phyloP scores from a whole-genome alignment of 169 alveolate genomes.

The Eimeria maxima region DNA sequence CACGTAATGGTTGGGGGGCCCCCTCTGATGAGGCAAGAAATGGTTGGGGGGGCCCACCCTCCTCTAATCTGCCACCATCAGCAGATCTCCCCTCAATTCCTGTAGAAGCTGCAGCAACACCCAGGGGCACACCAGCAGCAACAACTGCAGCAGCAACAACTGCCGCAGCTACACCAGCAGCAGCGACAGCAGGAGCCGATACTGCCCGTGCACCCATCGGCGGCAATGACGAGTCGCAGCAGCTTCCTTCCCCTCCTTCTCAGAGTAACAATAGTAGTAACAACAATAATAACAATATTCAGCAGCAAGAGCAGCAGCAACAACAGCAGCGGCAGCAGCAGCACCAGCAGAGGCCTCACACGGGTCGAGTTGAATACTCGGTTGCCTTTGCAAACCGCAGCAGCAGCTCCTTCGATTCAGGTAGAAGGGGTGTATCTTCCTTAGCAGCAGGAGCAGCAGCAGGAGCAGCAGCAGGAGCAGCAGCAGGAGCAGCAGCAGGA shows the following conservation, averaged over 20 bases:
- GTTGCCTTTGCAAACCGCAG: background rate
- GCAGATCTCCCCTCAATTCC: slow-evolving; percentile 14
- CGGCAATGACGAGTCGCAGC: background rate
- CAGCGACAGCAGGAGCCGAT: background rate
- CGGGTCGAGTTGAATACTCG: background rate
- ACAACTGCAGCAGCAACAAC: slow-evolving; percentile 23
- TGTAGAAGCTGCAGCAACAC: background rate
- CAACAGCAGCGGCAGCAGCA: slow-evolving; percentile 25
- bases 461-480: background rate
- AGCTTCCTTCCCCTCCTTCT: background rate
- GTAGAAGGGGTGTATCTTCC: background rate
- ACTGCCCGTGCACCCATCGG: background rate
- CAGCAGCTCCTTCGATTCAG: background rate
- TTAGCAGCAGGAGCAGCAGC: slow-evolving; percentile 17
- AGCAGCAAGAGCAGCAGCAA: background rate
- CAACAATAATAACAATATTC: background rate
- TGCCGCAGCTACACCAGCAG: background rate
- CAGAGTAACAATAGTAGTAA: background rate
- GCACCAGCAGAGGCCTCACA: slow-evolving; percentile 10
- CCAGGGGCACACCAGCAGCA: slow-evolving; percentile 10
- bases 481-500: background rate
- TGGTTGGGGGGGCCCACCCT: background rate
- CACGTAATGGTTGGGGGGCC: background rate
- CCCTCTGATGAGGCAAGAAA: background rate
- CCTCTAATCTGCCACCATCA: background rate